Conservation (phyloP, 306 rosid species). For the Dicorynia guianensis region DNA sequence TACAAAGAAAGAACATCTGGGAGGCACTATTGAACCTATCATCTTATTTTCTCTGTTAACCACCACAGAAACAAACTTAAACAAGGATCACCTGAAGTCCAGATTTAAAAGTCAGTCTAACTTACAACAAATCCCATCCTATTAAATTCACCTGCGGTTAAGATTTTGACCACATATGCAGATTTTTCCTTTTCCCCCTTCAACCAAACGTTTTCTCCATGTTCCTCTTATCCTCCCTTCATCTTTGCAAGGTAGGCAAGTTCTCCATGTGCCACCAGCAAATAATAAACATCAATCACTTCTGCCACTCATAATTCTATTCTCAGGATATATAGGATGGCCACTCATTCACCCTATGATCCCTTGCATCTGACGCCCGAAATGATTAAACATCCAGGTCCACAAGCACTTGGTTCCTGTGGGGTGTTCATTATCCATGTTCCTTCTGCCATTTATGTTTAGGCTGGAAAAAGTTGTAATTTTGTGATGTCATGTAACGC, state of each 20-base stretch:
- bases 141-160: too few species aligned
- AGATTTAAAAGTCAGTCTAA: too few species aligned
- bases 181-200: too few species aligned
- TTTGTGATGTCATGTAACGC: slow-evolving; percentile 68
- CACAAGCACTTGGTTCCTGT: slow-evolving; percentile 83
- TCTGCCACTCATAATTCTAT: slow-evolving; percentile 74
- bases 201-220: too few species aligned
- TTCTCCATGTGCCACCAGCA: slow-evolving; percentile 51
- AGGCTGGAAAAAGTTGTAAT: slow-evolving; percentile 72
- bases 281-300: slow-evolving; percentile 59
- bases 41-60: neutral
- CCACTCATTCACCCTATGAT: slow-evolving; percentile 90
- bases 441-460: slow-evolving; percentile 79
- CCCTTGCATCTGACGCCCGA: slow-evolving; percentile 94
- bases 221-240: too few species aligned
- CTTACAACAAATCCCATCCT: too few species aligned
- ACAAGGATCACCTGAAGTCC: too few species aligned
- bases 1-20: neutral
- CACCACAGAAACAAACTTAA: slow-evolving; percentile 4
- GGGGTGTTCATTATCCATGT: slow-evolving; percentile 87
- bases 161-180: too few species aligned
- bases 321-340: slow-evolving; percentile 87
- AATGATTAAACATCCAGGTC: slow-evolving; percentile 58
- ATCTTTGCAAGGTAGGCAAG: slow-evolving; percentile 58
- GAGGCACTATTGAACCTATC: neutral